Base-by-base conservation (phyloP, 352 stramenopile species). In the Elongisporangium senticosum region DNA sequence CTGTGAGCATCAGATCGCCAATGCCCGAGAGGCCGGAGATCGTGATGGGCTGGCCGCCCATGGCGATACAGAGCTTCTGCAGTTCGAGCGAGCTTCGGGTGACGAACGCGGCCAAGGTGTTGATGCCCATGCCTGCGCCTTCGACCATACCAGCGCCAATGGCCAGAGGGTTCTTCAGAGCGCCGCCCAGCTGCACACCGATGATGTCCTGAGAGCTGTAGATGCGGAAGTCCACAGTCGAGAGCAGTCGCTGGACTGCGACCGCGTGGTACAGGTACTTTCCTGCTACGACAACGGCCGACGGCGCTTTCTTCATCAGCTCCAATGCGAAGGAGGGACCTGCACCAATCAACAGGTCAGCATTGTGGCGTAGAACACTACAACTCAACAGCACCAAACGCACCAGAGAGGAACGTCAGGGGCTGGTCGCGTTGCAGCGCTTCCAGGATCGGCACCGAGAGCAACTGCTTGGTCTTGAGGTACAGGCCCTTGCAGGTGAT, bases 101-200 rank as follows among this genome's bases (percentile, higher is more conserved):
- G 19, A 99, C 95, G 57, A 98, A 92, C 8, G 89, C 94, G 17
- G 95, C 93, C 67, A 97, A 77, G 24, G 93, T 97, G 65, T 99
- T 99, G 55, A 97, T 98, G 49, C 96, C 96, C 37, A 98, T 87
- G 53, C 95, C 96, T 1, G 98, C 78, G 26, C 96, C 96, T 75
- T 99, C 96, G 65, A 97, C 96, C 93, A 99, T 98, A 26, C 96
- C 97, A 37, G 95, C 95, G 40, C 94, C 96, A 48, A 99, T 91
- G 10, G 97, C 97, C 69, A 99, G 92, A 2, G 98, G 95, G 74
- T 99, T 99, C 74, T 99, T 99, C 48, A 99, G 86, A 14, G 96
- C 96, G 7, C 96, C 97, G 48, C 96, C 96, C 33, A 99, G 81
- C 70, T 99, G 96, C 21, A 99, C 92, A 56, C 97, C 97, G 62